A percentile compares a stretch with the other conserved stretches of the same genome.
Evolutionary conservation across 495 filamentous ascomycete genomes (phyloP).

Genomic region (Antarctomyces pellizariae): DNA sequence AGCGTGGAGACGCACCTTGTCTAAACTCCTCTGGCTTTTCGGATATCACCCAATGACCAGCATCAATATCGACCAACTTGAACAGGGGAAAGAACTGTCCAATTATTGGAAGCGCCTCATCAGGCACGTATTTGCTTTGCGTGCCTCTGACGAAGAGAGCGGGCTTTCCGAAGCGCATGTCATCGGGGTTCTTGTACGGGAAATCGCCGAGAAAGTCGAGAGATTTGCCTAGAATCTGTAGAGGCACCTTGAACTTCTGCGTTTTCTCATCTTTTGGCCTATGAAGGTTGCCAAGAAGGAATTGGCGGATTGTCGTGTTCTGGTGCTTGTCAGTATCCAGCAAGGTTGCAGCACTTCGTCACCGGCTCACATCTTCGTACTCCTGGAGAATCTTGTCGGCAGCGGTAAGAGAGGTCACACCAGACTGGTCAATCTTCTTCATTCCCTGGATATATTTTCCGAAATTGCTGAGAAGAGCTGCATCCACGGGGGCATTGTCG

Average conservation of each 20-base stretch:
- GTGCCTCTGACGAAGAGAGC: conserved; percentile 71
- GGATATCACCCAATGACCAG: conserved; percentile 85
- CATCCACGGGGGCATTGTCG: conserved; percentile 82
- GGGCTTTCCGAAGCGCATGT: conserved; percentile 42
- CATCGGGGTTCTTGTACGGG: conserved; percentile 44
- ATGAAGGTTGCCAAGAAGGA: conserved; percentile 75
- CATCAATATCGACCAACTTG: conserved; percentile 54
- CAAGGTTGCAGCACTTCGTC: not conserved
- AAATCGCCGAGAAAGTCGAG: conserved; percentile 63
- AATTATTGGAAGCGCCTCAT: conserved; percentile 69
- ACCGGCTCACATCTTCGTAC: conserved; percentile 42
- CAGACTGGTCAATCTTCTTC: conserved; percentile 48
- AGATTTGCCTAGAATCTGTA: conserved; percentile 25
- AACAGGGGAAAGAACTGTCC: conserved; percentile 80
- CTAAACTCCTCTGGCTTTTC: conserved; percentile 79
- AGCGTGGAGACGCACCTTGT: conserved; percentile 30
- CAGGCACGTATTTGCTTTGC: conserved; percentile 61
- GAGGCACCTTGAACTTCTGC: conserved; percentile 23
- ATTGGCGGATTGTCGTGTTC: conserved; percentile 62
- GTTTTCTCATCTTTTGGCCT: conserved; percentile 15
- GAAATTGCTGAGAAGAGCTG: conserved; percentile 48
- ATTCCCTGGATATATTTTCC: conserved; percentile 65
- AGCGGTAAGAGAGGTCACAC: conserved; percentile 42
- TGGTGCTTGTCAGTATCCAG: conserved; percentile 10
- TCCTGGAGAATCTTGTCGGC: conserved; percentile 56